These are phyloP conservation scores for Aspergillus cristatus DNA, from an alignment of 495 filamentous ascomycete species.

Conservation along the genomic window DNA sequence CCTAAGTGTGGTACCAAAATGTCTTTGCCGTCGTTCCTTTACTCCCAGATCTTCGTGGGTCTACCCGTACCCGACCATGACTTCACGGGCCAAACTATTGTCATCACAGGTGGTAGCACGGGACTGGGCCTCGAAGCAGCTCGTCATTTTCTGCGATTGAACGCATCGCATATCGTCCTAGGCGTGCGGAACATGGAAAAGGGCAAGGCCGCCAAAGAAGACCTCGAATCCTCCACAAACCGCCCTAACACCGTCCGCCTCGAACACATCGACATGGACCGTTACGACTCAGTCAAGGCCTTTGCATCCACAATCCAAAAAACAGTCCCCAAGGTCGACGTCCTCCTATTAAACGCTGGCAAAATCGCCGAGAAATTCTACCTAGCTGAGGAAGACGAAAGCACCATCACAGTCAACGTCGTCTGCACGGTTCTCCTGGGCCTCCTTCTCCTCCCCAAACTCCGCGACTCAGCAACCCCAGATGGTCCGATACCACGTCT, in stretches of 20 bases:
- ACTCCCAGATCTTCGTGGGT: not conserved
- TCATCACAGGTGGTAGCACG: conserved; percentile 44
- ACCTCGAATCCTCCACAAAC: conserved; percentile 20
- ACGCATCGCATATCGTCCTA: conserved; percentile 34
- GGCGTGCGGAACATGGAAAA: conserved; percentile 32
- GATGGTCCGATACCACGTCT: conserved; percentile 1
- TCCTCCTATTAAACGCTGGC: conserved; percentile 27
- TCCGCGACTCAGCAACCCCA: conserved; percentile 9
- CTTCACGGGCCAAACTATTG: conserved; percentile 32
- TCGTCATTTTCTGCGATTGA: conserved; percentile 29
- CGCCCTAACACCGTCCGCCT: conserved; percentile 22
- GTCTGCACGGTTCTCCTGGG: conserved; percentile 31
- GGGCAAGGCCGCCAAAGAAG: conserved; percentile 29
- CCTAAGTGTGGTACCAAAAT: not conserved
- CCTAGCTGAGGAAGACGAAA: conserved; percentile 26
- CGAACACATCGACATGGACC: conserved; percentile 26
- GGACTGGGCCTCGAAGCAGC: conserved; percentile 39
- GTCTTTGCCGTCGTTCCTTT: not conserved
- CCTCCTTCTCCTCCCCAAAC: conserved; percentile 16
- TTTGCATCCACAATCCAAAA: conserved; percentile 19
- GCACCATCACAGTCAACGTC: conserved; percentile 35
- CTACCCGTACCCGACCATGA: not conserved
- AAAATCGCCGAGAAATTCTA: conserved; percentile 10
- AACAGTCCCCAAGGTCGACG: conserved; percentile 22
- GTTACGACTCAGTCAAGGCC: conserved; percentile 21